A percentile compares a stretch with the other conserved stretches of the same genome.
Conservation (phyloP, 176 grass and related monocot genomes). For the Musa troglodytarum region DNA sequence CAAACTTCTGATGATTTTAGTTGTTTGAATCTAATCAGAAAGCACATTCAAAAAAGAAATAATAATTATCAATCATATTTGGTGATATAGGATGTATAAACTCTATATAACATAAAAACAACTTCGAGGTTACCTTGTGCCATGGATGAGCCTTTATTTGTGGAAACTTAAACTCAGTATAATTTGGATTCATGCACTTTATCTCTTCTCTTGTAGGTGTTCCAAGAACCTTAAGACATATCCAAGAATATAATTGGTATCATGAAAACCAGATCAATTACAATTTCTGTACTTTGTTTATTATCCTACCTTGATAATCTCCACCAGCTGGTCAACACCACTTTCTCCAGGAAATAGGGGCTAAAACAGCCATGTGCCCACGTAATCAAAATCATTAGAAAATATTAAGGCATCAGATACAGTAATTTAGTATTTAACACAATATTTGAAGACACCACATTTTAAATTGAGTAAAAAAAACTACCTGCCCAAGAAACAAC, state of each 20-base stretch:
- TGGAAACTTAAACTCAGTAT: conserved; percentile 90
- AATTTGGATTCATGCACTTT: conserved; percentile 99
- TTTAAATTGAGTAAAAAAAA: conserved; percentile 11
- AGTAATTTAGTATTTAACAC: neutral
- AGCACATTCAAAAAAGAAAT: neutral
- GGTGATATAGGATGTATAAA: neutral
- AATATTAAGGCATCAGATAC: neutral
- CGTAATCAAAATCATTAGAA: conserved; percentile 11
- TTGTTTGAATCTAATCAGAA: neutral
- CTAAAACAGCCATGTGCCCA: conserved; percentile 30
- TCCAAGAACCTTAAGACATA: conserved; percentile 66
- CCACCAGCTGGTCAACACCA: conserved; percentile 95
- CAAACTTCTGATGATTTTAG: neutral
- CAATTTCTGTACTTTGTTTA: conserved; percentile 7
- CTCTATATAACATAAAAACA: neutral
- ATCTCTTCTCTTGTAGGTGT: conserved; percentile 99
- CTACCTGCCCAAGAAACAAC: conserved; percentile 84
- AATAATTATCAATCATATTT: neutral
- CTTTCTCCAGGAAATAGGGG: conserved; percentile 97
- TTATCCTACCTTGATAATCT: conserved; percentile 80
- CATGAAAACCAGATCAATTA: conserved; percentile 6
- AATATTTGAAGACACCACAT: neutral
- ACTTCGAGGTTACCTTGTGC: conserved; percentile 68
- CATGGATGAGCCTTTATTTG: conserved; percentile 99
- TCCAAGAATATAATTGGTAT: conserved; percentile 28